Evolutionary conservation across 2,329 filamentous ascomycete genomes (phyloP).

Genomic region (Diplocarpon mali): DNA sequence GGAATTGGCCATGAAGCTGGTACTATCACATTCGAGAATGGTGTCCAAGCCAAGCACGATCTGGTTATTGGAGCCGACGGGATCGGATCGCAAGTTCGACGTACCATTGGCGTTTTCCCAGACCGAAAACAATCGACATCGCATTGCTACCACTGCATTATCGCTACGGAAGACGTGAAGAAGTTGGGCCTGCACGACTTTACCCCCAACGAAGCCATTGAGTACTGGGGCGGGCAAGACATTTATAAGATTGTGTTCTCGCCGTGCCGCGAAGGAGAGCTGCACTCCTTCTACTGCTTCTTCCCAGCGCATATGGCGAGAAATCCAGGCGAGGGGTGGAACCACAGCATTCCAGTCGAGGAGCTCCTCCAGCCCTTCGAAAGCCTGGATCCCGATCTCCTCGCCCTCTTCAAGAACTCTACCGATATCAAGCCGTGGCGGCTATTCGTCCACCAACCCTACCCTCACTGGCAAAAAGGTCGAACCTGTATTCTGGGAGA

Average conservation of each 20-base stretch:
- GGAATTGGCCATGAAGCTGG: slow-evolving; percentile 39
- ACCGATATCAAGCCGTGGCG: slow-evolving; percentile 25
- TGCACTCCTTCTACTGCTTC: slow-evolving; percentile 33
- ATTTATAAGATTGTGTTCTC: slow-evolving; percentile 32
- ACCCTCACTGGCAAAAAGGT: slow-evolving; percentile 42
- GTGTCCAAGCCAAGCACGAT: slow-evolving; percentile 25
- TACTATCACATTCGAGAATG: slow-evolving; percentile 31
- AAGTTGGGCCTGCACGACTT: slow-evolving; percentile 19
- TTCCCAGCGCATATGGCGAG: slow-evolving; percentile 20
- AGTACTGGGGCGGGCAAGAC: slow-evolving; percentile 29
- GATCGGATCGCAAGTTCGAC: slow-evolving; percentile 54
- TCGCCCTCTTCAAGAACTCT: slow-evolving; percentile 27
- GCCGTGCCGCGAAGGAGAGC: slow-evolving; percentile 29
- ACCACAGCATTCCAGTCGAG: slow-evolving; percentile 48
- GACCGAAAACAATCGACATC: slow-evolving; percentile 28
- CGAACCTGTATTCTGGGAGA: slow-evolving; percentile 51
- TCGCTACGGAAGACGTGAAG: slow-evolving; percentile 22
- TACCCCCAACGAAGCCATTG: slow-evolving; percentile 20
- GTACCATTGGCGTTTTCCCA: slow-evolving; percentile 42
- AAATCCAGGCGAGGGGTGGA: slow-evolving; percentile 36
- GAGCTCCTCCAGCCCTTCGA: slow-evolving; percentile 52
- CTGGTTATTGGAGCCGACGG: slow-evolving; percentile 37
- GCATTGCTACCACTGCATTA: slow-evolving; percentile 29
- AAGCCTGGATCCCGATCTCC: slow-evolving; percentile 36
- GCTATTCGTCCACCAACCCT: slow-evolving; percentile 53